Base-by-base conservation (phyloP, 2,329 filamentous ascomycete genomes). In the Calonectria montana region DNA sequence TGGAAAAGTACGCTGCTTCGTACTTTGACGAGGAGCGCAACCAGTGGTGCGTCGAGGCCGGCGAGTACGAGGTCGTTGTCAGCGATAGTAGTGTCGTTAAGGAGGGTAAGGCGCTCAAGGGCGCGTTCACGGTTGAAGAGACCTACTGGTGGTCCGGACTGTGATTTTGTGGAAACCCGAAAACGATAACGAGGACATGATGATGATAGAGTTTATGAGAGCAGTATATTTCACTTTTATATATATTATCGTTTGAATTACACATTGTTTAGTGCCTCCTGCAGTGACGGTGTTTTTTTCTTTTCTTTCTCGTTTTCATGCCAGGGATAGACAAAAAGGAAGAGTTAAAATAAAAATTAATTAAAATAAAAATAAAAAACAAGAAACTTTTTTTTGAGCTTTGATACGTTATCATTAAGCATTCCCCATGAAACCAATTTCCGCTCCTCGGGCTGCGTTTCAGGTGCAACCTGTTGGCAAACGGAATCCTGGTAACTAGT, bases 11-110 rank as follows among this genome's bases (percentile, higher is more conserved):
- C 67, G 91, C 90, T 0, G 88, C 90, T 0, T 90, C 90, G 66
- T 95, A 92, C 83, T 95, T 91, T 87, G 92, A 94, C 75, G 93
- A 95, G 83, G 87, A 89, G 73, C 85, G 89, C 15, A 86, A 88
- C 67, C 85, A 90, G 77, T 95, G 92, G 92, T 88, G 89, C 23
- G 88, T 88, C 1, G 92, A 94, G 83, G 87, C 87, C 79, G 93
- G 92, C 35, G 84, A 85, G 59, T 94, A 94, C 80, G 88, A 88
- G 69, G 86, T 94, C 18, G 82, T 91, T 66, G 88, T 94, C 2
- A 88, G 87, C 10, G 85, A 88, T 61, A 92, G 89, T 71, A 93
- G 88, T 74, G 83, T 76, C 5, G 81, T 89, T 41, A 86, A 84
- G 5, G 83, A 84, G 5, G 82, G 76, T 2, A 87, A 86, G 72